A percentile compares a stretch with the other conserved stretches of the same genome.
Conservation (phyloP, 2,329 filamentous ascomycete genomes). For the Davidsoniella eucalypti region DNA sequence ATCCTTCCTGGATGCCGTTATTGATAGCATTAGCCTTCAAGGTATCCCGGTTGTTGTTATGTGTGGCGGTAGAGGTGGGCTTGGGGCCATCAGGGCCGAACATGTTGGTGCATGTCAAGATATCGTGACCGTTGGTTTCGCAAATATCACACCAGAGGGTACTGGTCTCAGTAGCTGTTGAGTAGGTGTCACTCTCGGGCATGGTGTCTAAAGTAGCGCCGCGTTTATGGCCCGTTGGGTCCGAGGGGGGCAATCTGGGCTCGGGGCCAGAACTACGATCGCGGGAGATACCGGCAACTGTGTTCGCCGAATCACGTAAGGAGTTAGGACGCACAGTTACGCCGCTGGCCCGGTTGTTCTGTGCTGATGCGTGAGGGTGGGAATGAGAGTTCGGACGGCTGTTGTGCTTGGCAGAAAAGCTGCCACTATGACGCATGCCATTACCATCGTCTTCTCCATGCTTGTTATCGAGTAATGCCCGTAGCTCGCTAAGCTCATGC, state of each 20-base stretch:
- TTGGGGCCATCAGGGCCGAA: slow-evolving; percentile 37
- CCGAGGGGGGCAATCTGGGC: slow-evolving; percentile 29
- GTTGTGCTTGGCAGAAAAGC: slow-evolving; percentile 15
- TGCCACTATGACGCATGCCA: slow-evolving; percentile 34
- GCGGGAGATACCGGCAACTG: slow-evolving; percentile 31
- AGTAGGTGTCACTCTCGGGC: slow-evolving; percentile 54
- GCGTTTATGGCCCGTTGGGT: slow-evolving; percentile 33
- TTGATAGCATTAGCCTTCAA: slow-evolving; percentile 5
- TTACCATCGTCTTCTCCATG: slow-evolving; percentile 60
- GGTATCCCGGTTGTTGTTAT: slow-evolving; percentile 13
- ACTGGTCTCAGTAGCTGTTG: slow-evolving; percentile 54
- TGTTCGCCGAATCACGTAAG: slow-evolving; percentile 45
- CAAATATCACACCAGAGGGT: slow-evolving; percentile 89
- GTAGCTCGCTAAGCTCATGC: slow-evolving; percentile 63
- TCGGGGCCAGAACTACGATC: slow-evolving; percentile 27
- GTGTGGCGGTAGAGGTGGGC: slow-evolving; percentile 14
- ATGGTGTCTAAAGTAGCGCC: slow-evolving; percentile 46
- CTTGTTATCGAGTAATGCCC: slow-evolving; percentile 55
- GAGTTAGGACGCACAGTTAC: slow-evolving; percentile 35
- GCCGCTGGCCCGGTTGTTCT: slow-evolving; percentile 33
- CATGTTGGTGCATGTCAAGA: slow-evolving; percentile 86
- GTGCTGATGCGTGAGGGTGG: slow-evolving; percentile 9
- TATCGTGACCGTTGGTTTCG: slow-evolving; percentile 81
- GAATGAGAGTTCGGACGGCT: slow-evolving; percentile 17
- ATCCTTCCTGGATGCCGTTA: background rate